Evolutionary conservation across 768 basidiomycete genomes (phyloP), one percentile per base, ranked within the genome.

Genomic region (Termitomyces titanicus): DNA sequence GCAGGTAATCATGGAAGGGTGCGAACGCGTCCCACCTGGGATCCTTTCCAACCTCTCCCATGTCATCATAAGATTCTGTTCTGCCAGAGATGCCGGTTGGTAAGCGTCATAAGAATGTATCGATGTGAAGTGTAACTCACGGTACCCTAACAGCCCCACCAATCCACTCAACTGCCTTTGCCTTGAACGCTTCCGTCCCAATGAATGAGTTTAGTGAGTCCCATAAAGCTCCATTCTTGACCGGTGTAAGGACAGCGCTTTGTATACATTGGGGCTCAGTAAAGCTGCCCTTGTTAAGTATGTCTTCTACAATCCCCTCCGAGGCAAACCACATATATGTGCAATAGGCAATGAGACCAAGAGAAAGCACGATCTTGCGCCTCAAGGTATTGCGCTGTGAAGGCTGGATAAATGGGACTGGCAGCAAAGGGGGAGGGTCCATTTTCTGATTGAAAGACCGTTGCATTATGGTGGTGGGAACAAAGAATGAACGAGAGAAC

Each of bases 1-100:
- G 57, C 9, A 89, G 75, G 60, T 86, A 85, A 15, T 75, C 72
- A 50, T 86, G 84, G 65, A 86, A 79, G 9, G 69, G 67, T 0
- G 57, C 67, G 49, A 86, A 85, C 24, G 70, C 75, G 29, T 80
- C 72, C 84, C 84, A 86, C 20, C 81, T 72, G 7, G 76, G 68
- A 56, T 84, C 83, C 51, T 72, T 67, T 11, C 74, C 78, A 47
- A 82, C 69, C 9, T 72, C 68, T 10, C 72, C 75, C 69, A 82
- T 74, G 53, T 72, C 70, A 56, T 84, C 81, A 56, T 68, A 82
- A 4, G 76, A 77, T 62, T 83, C 80, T 10, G 82, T 84, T 17
- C 82, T 84, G n/a, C n/a, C n/a, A 45, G 17, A 37, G 45, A 11
- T 9, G 12, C 4, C 25, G 4, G 25, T 40, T 4, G 1, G 15